Evolutionary conservation across 1,139 yeast genomes (phyloP), one percentile per base, ranked within the genome.

Genomic region (Debaryomyces subglobosus): DNA sequence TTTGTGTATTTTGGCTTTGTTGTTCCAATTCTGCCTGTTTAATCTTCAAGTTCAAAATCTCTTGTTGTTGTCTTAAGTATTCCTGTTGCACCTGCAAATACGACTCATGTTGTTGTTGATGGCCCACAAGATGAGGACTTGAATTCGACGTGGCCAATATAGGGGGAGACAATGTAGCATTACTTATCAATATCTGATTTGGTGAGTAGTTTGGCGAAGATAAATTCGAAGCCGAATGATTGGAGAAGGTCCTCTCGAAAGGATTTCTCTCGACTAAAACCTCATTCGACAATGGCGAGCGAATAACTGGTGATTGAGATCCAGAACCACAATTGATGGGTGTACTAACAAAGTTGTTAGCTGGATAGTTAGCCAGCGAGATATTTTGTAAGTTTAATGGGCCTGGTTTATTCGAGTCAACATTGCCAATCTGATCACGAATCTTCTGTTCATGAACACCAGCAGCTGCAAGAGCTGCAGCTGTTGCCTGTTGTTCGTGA

Each of bases 11-110:
- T 48, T 42, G 53, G 44, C 27, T 49, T 39, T 46, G 44, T 29
- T 49, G 55, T 9, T 53, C 49, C 12, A 45, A 23, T 33, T 57
- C 59, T 9, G 53, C 49, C 18, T 58, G 57, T 43, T 57, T 59
- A 23, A 64, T 54, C 49, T 64, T 68, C 49, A 64, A 55, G 46
- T 56, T 62, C 52, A 74, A 58, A 30, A 71, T 54, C 35, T 65
- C 67, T 50, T 70, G 74, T 52, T 75, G 78, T 51, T 72, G 77
- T 41, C 63, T 63, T 53, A 75, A 60, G 35, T 68, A 64, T 48
- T 72, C 72, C 51, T 69, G 68, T 54, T 75, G 80, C 48, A 72
- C 60, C 53, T 65, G 63, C 49, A 75, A 62, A 52, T 73, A 74
- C 21, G 62, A 56, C 42, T 72, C 75, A 54, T 73, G 79, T 41